Evolutionary conservation across 2,329 filamentous ascomycete genomes (phyloP).

Genomic region (Xylaria sp.): DNA sequence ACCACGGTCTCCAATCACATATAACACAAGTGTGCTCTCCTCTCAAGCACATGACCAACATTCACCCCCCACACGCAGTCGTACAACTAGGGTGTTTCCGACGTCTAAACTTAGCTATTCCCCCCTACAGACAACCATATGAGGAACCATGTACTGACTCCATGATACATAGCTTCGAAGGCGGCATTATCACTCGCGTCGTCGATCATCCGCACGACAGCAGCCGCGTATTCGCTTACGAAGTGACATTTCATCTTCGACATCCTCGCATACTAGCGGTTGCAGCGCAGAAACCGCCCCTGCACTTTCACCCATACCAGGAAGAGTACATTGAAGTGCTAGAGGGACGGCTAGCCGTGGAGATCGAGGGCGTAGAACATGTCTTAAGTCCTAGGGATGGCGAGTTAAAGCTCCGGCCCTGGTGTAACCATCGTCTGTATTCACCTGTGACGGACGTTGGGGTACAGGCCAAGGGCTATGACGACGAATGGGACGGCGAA

Average conservation of each 20-base stretch:
- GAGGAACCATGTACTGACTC: slow-evolving; percentile 11
- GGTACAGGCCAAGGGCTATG: slow-evolving; percentile 7
- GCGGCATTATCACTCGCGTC: slow-evolving; percentile 42
- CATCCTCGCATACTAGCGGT: slow-evolving; percentile 41
- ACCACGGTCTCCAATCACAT: neutral
- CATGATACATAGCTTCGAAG: slow-evolving; percentile 42
- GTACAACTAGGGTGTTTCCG: neutral
- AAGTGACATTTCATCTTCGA: slow-evolving; percentile 44
- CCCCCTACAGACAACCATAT: neutral
- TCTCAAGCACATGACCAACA: neutral
- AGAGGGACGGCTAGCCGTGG: slow-evolving; percentile 45
- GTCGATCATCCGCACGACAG: slow-evolving; percentile 42
- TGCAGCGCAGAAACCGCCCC: slow-evolving; percentile 45
- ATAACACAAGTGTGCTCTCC: neutral
- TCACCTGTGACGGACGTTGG: slow-evolving; percentile 36
- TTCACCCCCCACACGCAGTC: neutral
- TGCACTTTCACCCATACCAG: slow-evolving; percentile 50
- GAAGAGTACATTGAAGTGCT: slow-evolving; percentile 48
- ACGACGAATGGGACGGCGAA: slow-evolving; percentile 36
- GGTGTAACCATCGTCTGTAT: slow-evolving; percentile 45
- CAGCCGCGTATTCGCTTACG: slow-evolving; percentile 43
- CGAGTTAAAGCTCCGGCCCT: slow-evolving; percentile 40
- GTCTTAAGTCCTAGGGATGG: slow-evolving; percentile 41
- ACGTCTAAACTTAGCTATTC: neutral
- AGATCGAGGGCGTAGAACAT: slow-evolving; percentile 44